Base-by-base conservation (phyloP, 768 basidiomycete species). In the Fistulinella prunicolor region DNA sequence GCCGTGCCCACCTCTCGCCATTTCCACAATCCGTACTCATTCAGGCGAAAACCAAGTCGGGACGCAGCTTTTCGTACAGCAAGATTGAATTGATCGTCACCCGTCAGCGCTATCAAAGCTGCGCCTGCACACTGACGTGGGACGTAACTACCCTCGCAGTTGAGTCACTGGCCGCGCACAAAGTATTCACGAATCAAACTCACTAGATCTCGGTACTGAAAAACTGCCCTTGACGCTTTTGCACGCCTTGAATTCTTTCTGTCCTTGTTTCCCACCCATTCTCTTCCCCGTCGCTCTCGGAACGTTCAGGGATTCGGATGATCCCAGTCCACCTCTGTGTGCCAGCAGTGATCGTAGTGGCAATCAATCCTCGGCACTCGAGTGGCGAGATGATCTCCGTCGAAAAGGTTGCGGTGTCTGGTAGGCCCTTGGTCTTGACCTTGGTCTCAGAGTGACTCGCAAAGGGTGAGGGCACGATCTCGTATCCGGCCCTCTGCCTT, bases 1-100 rank as follows among this genome's bases (percentile, higher is more conserved):
- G 34, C 38, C 22, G 17, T 8, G 9, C 36, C 17, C 13, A 22
- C 38, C 4, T 22, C 47, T 34, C 64, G 66, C 80, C 81, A 84
- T 42, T 65, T 70, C 86, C 86, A 87, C 4, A 87, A 66, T 12
- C 85, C 86, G 52, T 71, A 78, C 54, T 82, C 80, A 54, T 83
- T 77, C 23, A 87, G 69, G 28, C 74, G 68, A 57, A 84, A 55
- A 14, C 76, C 78, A 3, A 70, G 56, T 37, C 65, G 68, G 6
- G 56, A 44, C 0, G 85, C 86, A 32, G 68, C 66, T 19, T 54
- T 59, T 26, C 70, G 70, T 2, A 79, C 50, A 35, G 74, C 65
- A 41, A 68, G 64, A 35, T 67, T 63, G 58, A 84, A 83, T 21
- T 71, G 70, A 0, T 40, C 35, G 57, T 85, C 82, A 9, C 85